Percentiles rank a stretch among this genome's conserved stretches.
phyloP scores from a whole-genome alignment of 148 eudicot species.

The Heliosperma pusillum region DNA sequence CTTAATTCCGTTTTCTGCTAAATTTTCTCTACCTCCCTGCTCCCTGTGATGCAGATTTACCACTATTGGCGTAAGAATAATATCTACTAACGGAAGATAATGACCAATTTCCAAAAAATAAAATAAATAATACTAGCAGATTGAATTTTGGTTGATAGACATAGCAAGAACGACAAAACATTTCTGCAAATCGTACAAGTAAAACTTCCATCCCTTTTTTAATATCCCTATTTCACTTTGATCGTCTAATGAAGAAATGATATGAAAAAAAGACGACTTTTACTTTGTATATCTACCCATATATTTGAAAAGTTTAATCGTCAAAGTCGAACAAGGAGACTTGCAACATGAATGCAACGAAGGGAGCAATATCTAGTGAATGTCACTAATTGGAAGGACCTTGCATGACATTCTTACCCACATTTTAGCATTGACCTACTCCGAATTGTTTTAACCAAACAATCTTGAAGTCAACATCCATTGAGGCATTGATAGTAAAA shows the following conservation, averaged over 20 bases:
- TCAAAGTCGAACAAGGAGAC: not conserved
- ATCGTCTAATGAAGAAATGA: no score
- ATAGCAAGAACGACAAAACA: not conserved
- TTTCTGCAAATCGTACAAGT: not conserved
- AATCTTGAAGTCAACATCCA: no score
- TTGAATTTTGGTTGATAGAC: not conserved
- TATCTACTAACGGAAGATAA: not conserved
- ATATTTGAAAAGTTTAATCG: not conserved
- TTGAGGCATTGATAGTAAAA: no score
- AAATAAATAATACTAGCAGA: not conserved
- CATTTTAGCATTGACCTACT: not conserved
- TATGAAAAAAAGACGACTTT: not conserved
- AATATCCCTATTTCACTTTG: no score
- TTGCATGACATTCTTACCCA: not conserved
- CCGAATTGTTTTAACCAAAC: no score
- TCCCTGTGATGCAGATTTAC: slow-evolving; percentile 37
- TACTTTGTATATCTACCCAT: not conserved
- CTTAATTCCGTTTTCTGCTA: slow-evolving; percentile 64
- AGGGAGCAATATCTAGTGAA: not conserved
- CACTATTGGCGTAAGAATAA: slow-evolving; percentile 11
- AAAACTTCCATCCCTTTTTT: not conserved
- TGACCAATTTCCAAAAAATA: not conserved
- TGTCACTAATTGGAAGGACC: not conserved
- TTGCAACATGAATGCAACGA: not conserved
- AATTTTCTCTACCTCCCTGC: slow-evolving; percentile 85